These are phyloP conservation scores for Neonectria punicea DNA, from an alignment of 2,329 filamentous ascomycete genomes.

Conservation along the genomic window DNA sequence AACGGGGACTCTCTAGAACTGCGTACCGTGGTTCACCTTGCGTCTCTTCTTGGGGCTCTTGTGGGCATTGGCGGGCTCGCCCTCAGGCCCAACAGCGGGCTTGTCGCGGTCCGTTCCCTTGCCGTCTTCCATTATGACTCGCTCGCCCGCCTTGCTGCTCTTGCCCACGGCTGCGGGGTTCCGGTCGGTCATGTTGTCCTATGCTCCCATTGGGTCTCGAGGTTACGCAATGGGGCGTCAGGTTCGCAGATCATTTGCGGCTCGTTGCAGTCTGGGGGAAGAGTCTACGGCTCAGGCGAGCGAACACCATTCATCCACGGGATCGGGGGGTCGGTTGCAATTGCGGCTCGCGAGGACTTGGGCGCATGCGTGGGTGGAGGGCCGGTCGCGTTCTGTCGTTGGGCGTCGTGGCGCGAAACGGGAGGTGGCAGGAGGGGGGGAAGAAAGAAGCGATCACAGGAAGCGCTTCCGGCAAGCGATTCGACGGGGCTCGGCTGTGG, in stretches of 20 bases:
- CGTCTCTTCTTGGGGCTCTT: slow-evolving; percentile 84
- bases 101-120: slow-evolving; percentile 47
- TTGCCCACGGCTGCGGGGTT: slow-evolving; percentile 47
- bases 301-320: slow-evolving; percentile 40
- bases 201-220: slow-evolving; percentile 48
- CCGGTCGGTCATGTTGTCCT: slow-evolving; percentile 48
- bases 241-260: slow-evolving; percentile 47
- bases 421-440: slow-evolving; percentile 12
- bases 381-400: slow-evolving; percentile 9
- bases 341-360: slow-evolving; percentile 24
- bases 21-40: slow-evolving; percentile 89
- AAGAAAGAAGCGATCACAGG: neutral
- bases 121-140: slow-evolving; percentile 39
- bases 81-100: slow-evolving; percentile 31
- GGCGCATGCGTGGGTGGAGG: slow-evolving; percentile 20
- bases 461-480: neutral
- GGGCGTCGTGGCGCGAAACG: slow-evolving; percentile 26
- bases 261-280: slow-evolving; percentile 41
- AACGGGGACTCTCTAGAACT: slow-evolving; percentile 12
- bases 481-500: slow-evolving; percentile 20
- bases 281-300: slow-evolving; percentile 40
- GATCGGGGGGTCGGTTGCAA: slow-evolving; percentile 31
- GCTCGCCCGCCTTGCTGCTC: slow-evolving; percentile 43
- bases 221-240: slow-evolving; percentile 47
- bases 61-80: slow-evolving; percentile 41